Evolutionary conservation across 2,329 filamentous ascomycete genomes (phyloP).

Genomic region (Xylaria sp.): DNA sequence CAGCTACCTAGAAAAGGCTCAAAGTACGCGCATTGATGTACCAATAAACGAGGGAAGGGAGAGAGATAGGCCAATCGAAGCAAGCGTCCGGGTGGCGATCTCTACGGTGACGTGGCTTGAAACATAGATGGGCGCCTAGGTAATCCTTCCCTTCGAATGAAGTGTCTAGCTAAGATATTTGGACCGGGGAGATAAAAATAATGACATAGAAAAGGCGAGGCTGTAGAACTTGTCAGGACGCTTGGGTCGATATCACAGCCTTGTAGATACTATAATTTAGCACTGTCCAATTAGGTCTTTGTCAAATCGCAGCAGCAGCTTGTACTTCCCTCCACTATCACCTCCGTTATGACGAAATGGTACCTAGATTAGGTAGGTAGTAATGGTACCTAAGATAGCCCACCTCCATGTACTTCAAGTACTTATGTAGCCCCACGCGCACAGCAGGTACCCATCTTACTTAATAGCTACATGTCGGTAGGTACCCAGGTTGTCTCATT

Average conservation of each 20-base stretch:
- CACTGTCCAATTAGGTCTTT: slow-evolving; percentile 25
- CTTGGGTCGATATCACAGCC: slow-evolving; percentile 28
- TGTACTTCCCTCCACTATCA: background rate
- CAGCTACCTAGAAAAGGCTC: background rate
- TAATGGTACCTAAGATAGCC: background rate
- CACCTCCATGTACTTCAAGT: background rate
- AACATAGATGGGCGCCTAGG: background rate
- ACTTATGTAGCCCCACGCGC: background rate
- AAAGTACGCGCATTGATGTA: slow-evolving; percentile 10
- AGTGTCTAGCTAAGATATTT: background rate
- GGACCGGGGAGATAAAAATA: background rate
- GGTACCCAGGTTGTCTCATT: background rate
- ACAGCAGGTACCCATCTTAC: background rate
- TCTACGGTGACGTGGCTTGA: slow-evolving; percentile 9
- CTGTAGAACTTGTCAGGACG: slow-evolving; percentile 17
- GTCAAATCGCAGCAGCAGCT: slow-evolving; percentile 2
- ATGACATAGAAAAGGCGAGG: slow-evolving; percentile 31
- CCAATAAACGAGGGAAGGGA: background rate
- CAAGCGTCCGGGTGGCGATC: slow-evolving; percentile 11
- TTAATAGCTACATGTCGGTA: no score
- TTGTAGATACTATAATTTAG: slow-evolving; percentile 24
- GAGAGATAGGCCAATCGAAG: slow-evolving; percentile 8
- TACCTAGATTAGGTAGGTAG: background rate
- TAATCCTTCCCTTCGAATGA: background rate
- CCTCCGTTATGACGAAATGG: slow-evolving; percentile 18